These are phyloP conservation scores for Leucosporidium creatinivorum DNA, from an alignment of 768 basidiomycete genomes.

Conservation along the genomic window DNA sequence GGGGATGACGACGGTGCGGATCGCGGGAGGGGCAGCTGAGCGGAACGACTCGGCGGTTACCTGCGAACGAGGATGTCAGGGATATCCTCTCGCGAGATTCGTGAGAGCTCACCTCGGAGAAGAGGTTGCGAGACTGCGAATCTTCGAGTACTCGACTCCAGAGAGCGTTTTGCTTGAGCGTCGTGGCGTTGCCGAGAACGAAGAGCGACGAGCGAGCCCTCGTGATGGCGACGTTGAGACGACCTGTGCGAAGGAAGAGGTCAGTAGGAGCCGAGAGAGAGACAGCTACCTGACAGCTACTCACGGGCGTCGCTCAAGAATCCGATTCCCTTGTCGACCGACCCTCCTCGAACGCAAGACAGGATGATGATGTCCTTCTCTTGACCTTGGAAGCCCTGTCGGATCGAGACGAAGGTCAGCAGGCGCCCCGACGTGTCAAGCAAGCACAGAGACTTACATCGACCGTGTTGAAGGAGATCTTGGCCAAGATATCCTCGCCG, in stretches of 20 bases:
- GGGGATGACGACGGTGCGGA: background rate
- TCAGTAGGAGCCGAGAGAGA: constrained; percentile 46
- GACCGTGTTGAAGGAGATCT: constrained; percentile 90
- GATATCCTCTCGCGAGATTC: background rate
- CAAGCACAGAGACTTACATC: constrained; percentile 43
- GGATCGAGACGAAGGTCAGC: no score
- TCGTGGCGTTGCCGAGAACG: constrained; percentile 82
- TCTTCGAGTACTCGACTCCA: constrained; percentile 36
- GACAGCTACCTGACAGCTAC: constrained; percentile 8
- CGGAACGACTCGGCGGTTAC: background rate
- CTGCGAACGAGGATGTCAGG: background rate
- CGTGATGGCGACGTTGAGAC: constrained; percentile 99
- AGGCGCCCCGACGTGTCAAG: no score
- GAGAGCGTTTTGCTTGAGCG: constrained; percentile 54
- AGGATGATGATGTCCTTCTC: constrained; percentile 98
- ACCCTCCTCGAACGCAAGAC: constrained; percentile 89
- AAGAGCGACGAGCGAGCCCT: constrained; percentile 90
- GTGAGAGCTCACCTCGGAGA: constrained; percentile 11
- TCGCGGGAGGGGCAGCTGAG: background rate
- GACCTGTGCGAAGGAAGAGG: constrained; percentile 47
- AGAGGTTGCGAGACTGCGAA: constrained; percentile 24
- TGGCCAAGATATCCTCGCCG: constrained; percentile 59
- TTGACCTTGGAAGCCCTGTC: constrained; percentile 91
- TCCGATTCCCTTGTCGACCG: constrained; percentile 66
- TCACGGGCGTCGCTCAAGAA: constrained; percentile 65